Conservation (phyloP, 2,329 filamentous ascomycete species). For the Alternaria brassicicola region DNA sequence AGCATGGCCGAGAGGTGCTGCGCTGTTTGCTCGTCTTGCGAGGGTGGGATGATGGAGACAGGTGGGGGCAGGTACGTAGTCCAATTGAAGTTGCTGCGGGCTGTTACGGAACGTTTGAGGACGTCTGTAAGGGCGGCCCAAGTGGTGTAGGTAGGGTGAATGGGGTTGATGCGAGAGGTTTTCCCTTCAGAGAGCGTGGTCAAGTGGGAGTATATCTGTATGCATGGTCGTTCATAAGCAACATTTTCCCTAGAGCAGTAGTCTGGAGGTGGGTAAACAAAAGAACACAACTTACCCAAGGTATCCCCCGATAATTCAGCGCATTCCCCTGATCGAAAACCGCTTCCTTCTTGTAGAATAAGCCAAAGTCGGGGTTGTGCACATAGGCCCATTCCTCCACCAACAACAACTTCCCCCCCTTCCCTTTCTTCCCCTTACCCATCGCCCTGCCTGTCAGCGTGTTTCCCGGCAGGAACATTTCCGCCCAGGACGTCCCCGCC, state of each 20-base stretch:
- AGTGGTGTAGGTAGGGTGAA: conserved; percentile 27
- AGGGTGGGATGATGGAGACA: not conserved
- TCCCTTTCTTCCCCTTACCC: conserved; percentile 30
- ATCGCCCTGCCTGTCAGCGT: conserved; percentile 38
- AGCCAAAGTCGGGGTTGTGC: conserved; percentile 25
- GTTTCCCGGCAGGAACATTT: conserved; percentile 44
- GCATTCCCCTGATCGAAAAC: conserved; percentile 46
- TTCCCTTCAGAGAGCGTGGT: conserved; percentile 35
- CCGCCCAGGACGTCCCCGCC: conserved; percentile 43
- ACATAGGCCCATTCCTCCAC: conserved; percentile 45
- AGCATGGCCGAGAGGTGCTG: conserved; percentile 2
- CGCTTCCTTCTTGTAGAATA: conserved; percentile 41
- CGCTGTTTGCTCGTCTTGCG: not conserved
- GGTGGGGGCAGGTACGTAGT: conserved; percentile 32
- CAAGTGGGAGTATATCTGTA: conserved; percentile 40
- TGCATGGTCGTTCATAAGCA: not conserved
- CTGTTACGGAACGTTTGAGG: conserved; percentile 27
- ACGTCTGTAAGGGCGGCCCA: conserved; percentile 32
- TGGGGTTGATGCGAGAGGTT: conserved; percentile 28
- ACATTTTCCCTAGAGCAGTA: not conserved
- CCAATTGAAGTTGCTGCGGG: conserved; percentile 44
- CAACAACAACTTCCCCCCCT: conserved; percentile 38
- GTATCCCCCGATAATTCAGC: conserved; percentile 45
- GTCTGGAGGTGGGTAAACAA: not conserved
- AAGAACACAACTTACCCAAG: conserved; percentile 43